These are phyloP conservation scores for Heterobasidion occidentale DNA, from an alignment of 1,284 basidiomycete species.

Conservation along the genomic window DNA sequence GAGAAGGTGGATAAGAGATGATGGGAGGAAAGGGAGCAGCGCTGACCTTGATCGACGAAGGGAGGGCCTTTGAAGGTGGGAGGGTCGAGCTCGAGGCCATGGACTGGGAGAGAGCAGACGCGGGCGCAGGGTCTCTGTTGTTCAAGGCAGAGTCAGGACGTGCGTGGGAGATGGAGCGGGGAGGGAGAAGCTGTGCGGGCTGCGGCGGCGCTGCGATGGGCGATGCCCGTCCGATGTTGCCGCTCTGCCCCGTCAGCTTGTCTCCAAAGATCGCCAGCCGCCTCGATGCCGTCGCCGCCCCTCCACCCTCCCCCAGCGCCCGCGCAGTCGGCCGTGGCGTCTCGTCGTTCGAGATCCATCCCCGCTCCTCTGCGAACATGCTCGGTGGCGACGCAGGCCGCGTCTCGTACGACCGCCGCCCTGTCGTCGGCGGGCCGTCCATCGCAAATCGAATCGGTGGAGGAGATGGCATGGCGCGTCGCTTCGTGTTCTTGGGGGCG, in stretches of 20 bases:
- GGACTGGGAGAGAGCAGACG: conserved; percentile 18
- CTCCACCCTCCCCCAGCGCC: not conserved
- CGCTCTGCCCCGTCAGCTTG: conserved; percentile 20
- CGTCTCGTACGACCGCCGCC: conserved; percentile 3
- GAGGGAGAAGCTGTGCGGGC: conserved; percentile 14
- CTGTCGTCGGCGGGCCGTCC: not conserved
- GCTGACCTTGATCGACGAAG: conserved; percentile 60
- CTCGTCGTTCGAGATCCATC: conserved; percentile 1
- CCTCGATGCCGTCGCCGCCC: not conserved
- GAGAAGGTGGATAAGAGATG: not conserved
- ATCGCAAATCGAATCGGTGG: not conserved
- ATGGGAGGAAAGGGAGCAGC: conserved; percentile 6
- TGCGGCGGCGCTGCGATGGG: conserved; percentile 9
- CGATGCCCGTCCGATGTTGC: conserved; percentile 13
- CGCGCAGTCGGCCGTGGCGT: conserved; percentile 3
- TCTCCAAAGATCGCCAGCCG: conserved; percentile 18
- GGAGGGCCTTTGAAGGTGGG: conserved; percentile 29
- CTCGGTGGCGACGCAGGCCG: not conserved
- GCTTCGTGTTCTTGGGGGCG: not conserved
- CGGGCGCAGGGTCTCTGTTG: conserved; percentile 17
- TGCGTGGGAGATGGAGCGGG: conserved; percentile 21
- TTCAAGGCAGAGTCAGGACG: conserved; percentile 18
- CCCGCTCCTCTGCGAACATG: not conserved
- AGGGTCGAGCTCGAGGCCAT: conserved; percentile 9
- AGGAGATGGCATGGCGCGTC: not conserved